These are phyloP conservation scores for Sclerotinia borealis DNA, from an alignment of 2,329 filamentous ascomycete species.

Conservation along the genomic window DNA sequence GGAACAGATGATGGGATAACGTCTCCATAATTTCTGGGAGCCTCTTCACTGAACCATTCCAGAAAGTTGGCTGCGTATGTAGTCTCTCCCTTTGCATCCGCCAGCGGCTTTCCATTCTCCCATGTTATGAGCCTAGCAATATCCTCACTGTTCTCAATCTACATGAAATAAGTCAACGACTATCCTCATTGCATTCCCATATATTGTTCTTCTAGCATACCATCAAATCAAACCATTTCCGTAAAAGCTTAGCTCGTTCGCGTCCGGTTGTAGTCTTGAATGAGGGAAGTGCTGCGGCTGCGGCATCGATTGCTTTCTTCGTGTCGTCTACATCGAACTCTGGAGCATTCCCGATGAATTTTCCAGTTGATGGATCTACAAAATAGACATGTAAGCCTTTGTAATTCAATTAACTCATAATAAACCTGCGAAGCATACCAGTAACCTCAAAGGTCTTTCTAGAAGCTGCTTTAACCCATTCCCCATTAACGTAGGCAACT, in stretches of 20 bases:
- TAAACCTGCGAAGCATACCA: slow-evolving; percentile 39
- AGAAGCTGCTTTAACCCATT: slow-evolving; percentile 81
- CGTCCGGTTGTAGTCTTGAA: slow-evolving; percentile 69
- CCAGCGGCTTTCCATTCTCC: slow-evolving; percentile 82
- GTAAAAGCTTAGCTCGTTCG: slow-evolving; percentile 65
- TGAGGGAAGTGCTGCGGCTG: slow-evolving; percentile 64
- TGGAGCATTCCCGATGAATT: slow-evolving; percentile 74
- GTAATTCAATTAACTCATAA: not conserved
- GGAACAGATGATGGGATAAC: slow-evolving; percentile 65
- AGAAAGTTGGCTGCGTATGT: slow-evolving; percentile 69
- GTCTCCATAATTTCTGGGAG: slow-evolving; percentile 66
- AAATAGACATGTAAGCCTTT: slow-evolving; percentile 53
- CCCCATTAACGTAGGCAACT: slow-evolving; percentile 78
- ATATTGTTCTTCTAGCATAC: slow-evolving; percentile 30
- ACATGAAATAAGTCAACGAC: slow-evolving; percentile 12
- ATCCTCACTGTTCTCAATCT: slow-evolving; percentile 66
- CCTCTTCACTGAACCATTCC: slow-evolving; percentile 79
- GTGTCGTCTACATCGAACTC: slow-evolving; percentile 78
- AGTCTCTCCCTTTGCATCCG: slow-evolving; percentile 68
- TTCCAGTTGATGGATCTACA: slow-evolving; percentile 74
- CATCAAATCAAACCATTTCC: slow-evolving; percentile 78
- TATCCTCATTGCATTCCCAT: not conserved
- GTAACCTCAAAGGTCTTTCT: slow-evolving; percentile 88
- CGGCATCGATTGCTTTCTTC: slow-evolving; percentile 76
- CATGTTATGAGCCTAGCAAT: slow-evolving; percentile 77